Conservation (phyloP, 164 flowering plant genomes). For the Euptelea pleiosperma region DNA sequence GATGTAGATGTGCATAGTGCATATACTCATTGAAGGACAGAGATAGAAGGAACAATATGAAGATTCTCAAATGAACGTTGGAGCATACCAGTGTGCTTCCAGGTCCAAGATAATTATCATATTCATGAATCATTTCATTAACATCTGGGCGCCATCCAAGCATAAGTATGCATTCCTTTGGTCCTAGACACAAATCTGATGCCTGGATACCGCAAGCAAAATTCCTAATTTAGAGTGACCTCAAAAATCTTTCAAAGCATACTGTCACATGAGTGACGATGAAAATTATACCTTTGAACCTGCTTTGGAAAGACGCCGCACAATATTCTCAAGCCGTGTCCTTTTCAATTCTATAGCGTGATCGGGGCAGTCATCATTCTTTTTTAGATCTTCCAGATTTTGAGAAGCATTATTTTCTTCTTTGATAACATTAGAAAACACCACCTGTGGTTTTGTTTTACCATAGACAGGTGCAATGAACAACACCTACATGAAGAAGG, state of each 20-base stretch:
- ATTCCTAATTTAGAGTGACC: neutral
- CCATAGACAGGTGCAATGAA: constrained; percentile 70
- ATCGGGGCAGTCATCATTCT: constrained; percentile 17
- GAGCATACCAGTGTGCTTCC: constrained; percentile 79
- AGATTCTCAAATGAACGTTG: constrained; percentile 3
- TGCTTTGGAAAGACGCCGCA: constrained; percentile 48
- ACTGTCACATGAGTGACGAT: neutral
- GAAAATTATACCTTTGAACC: constrained; percentile 66
- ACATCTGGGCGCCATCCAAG: constrained; percentile 97
- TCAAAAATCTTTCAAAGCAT: neutral
- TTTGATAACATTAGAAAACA: constrained; percentile 28
- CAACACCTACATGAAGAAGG: constrained; percentile 48
- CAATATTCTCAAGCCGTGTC: constrained; percentile 44
- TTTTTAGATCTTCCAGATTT: constrained; percentile 25
- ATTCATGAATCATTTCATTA: constrained; percentile 87
- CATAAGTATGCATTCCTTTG: constrained; percentile 79
- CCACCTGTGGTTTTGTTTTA: constrained; percentile 36
- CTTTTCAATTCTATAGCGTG: constrained; percentile 32
- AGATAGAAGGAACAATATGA: neutral
- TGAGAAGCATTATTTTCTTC: constrained; percentile 27
- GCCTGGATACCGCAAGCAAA: constrained; percentile 41
- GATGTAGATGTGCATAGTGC: too few species aligned
- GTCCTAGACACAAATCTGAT: constrained; percentile 70
- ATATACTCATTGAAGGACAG: too few species aligned
- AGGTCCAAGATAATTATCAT: constrained; percentile 96